Conservation (phyloP, 1,284 basidiomycete genomes). For the Ceraceosorus guamensis region DNA sequence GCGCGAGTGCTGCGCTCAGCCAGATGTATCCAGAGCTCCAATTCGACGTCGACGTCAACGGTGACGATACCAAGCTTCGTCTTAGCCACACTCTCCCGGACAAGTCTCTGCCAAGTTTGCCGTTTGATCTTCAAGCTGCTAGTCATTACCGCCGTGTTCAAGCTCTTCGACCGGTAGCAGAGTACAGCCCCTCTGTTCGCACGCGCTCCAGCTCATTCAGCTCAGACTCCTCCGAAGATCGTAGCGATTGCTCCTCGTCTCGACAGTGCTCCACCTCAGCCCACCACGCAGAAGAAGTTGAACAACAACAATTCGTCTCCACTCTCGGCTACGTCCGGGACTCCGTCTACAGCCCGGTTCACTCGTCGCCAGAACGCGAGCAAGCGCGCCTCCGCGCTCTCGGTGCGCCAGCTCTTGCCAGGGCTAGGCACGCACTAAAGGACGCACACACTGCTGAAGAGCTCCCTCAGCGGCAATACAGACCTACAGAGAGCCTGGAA, state of each 20-base stretch:
- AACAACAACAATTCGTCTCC: no score
- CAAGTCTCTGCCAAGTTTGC: background rate
- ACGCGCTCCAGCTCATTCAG: no score
- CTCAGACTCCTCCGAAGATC: no score
- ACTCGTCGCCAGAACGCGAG: background rate
- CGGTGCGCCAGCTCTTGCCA: background rate
- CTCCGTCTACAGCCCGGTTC: background rate
- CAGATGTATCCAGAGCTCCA: background rate
- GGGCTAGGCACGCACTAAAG: background rate
- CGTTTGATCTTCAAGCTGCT: background rate
- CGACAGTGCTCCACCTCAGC: no score
- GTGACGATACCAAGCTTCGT: background rate
- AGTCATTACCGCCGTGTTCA: constrained; percentile 3
- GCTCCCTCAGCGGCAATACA: background rate
- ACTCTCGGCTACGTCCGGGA: no score
- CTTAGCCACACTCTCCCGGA: background rate
- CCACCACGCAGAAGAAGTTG: no score
- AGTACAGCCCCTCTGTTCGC: background rate
- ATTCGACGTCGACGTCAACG: background rate
- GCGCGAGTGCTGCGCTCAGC: background rate
- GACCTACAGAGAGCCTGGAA: background rate
- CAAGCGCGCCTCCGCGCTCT: background rate
- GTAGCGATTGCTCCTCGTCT: no score
- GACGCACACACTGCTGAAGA: background rate
- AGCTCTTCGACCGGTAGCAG: background rate